Evolutionary conservation across 202 grass and related monocot genomes (phyloP), one percentile per base, ranked within the genome.

Genomic region (Dendrocalamus latiflorus): DNA sequence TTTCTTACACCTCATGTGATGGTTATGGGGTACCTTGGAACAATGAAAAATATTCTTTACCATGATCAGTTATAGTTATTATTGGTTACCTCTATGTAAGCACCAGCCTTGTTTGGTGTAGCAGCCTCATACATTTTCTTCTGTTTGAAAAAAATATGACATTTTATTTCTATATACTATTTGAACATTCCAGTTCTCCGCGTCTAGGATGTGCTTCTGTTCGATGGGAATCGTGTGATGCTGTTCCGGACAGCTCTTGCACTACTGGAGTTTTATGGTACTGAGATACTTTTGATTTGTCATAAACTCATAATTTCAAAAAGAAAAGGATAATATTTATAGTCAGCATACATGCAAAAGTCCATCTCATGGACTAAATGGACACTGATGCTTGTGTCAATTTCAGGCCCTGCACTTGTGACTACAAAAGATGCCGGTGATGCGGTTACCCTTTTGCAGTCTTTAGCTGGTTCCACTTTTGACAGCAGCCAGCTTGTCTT

Each of bases 401-500:
- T 85, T 89, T 39, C 67, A 99, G 97, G 97, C 50, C 96, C 93
- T 78, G 91, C 96, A 84, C 89, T 95, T 87, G 91, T 93, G 18
- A 98, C 93, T 68, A 93, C 96, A 87, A 95, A 92, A 85, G 97
- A 99, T 92, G 91, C 97, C 0, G 97, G 97, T 65, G 97, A 99
- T 76, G 97, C 97, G 56, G 89, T 96, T 78, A 96, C 97, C 28
- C 89, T 99, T 76, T 89, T 99, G 49, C 93, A 99, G 75, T 99
- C 97, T 88, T 84, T 99, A 80, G 86, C 97, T 77, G 97, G 97
- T 79, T 99, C 97, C 14, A 99, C 93, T 83, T 99, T 99, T 79
- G 97, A 99, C 79, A 96, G 93, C 77, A 99, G 97, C 62, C 97
- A 96, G 83, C 97, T 99, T 83, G 97, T 99, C 57, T 86, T 99